A percentile compares a stretch with the other conserved stretches of the same genome.
phyloP scores from a whole-genome alignment of 1,284 basidiomycete genomes.

The Ceratobasidium sp. region DNA sequence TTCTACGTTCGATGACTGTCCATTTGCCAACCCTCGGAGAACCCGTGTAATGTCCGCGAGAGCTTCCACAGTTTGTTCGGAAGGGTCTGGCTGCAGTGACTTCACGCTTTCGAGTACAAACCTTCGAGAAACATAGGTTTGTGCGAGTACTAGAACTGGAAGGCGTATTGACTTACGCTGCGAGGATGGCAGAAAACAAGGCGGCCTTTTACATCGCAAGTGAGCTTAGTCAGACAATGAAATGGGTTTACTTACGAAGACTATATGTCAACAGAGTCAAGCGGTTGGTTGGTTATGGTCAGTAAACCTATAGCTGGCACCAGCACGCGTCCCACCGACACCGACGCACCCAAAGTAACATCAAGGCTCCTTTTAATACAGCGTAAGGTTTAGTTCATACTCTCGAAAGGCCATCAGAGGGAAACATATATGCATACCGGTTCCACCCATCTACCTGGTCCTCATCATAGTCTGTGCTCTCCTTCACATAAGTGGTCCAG shows the following conservation, averaged over 20 bases:
- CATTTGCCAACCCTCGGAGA: not conserved
- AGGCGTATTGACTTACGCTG: not conserved
- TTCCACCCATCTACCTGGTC: slow-evolving; percentile 23
- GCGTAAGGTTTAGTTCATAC: too few species aligned
- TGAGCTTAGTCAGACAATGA: not conserved
- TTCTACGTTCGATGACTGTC: not conserved
- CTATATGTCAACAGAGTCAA: too few species aligned
- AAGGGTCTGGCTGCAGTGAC: not conserved
- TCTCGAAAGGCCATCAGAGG: too few species aligned
- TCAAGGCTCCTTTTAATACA: not conserved
- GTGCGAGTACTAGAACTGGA: not conserved
- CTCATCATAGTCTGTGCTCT: not conserved
- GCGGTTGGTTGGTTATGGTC: too few species aligned
- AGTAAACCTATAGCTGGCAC: too few species aligned
- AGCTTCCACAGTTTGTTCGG: not conserved
- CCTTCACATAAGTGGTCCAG: slow-evolving; percentile 15
- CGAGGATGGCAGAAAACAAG: slow-evolving; percentile 9
- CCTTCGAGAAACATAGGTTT: not conserved
- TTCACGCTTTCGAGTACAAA: slow-evolving; percentile 17
- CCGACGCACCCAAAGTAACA: slow-evolving; percentile 2
- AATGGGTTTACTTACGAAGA: not conserved
- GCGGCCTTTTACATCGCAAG: too few species aligned
- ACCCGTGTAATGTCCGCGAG: not conserved
- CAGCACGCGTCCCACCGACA: too few species aligned
- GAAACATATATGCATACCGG: not conserved